A percentile compares a stretch with the other conserved stretches of the same genome.
phyloP scores from a whole-genome alignment of 2,329 filamentous ascomycete species.

The Pseudonectria foliicola region DNA sequence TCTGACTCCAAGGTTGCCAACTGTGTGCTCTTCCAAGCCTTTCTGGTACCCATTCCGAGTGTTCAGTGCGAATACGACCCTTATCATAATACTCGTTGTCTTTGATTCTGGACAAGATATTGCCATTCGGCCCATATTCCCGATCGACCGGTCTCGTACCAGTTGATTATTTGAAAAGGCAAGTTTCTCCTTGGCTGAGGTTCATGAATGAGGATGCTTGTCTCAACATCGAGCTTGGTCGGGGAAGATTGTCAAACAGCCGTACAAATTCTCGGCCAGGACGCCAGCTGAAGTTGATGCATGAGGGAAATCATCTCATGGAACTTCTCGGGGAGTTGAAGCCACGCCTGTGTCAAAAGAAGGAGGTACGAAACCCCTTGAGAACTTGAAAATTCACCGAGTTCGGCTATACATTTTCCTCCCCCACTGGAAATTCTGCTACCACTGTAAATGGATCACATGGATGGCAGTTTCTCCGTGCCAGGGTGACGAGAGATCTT shows the following conservation, averaged over 20 bases:
- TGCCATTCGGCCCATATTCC: conserved; percentile 43
- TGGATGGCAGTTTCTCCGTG: too few species aligned
- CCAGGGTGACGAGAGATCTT: too few species aligned
- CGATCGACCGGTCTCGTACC: conserved; percentile 42
- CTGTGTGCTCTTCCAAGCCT: too few species aligned
- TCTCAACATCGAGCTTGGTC: conserved; percentile 30
- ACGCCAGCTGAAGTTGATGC: conserved; percentile 47
- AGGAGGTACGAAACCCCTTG: conserved; percentile 33
- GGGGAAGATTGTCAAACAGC: conserved; percentile 54
- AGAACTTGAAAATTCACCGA: conserved; percentile 26
- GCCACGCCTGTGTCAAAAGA: conserved; percentile 30
- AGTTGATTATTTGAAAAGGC: conserved; percentile 36
- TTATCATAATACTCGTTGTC: too few species aligned
- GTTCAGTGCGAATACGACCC: too few species aligned
- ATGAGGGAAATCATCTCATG: conserved; percentile 47
- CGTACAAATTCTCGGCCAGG: conserved; percentile 47
- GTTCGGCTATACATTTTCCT: conserved; percentile 1
- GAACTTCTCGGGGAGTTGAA: conserved; percentile 39
- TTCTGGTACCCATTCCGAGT: too few species aligned
- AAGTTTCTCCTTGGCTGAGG: conserved; percentile 50
- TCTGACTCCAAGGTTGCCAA: too few species aligned
- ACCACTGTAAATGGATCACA: too few species aligned
- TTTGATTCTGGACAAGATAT: conserved; percentile 29
- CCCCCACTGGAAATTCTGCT: too few species aligned
- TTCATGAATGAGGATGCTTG: conserved; percentile 54